These are phyloP conservation scores for Juglanconis sp. DNA, from an alignment of 2,329 filamentous ascomycete genomes.

Conservation along the genomic window DNA sequence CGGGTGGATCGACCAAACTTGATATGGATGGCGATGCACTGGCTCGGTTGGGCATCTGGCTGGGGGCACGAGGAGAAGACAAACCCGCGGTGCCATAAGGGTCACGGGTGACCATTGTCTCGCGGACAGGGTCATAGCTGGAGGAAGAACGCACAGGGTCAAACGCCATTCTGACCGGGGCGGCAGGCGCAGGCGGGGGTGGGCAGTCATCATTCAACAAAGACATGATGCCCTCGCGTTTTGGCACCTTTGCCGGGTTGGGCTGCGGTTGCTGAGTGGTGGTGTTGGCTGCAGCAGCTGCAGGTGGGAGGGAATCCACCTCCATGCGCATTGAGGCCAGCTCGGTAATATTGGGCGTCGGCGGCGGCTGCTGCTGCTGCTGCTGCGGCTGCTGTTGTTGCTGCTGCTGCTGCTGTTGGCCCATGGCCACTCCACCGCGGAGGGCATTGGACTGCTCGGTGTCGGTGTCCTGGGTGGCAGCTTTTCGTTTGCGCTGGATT, in stretches of 20 bases:
- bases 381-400: background rate
- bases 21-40: conserved; percentile 89
- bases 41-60: conserved; percentile 60
- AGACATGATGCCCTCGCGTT: conserved; percentile 55
- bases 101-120: conserved; percentile 56
- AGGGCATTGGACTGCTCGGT: conserved; percentile 20
- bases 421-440: too few species aligned
- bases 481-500: conserved; percentile 54
- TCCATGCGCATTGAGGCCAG: conserved; percentile 35
- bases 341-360: conserved; percentile 37
- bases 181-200: conserved; percentile 44
- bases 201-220: conserved; percentile 54
- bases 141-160: conserved; percentile 76
- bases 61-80: conserved; percentile 48
- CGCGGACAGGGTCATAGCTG: conserved; percentile 63
- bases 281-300: conserved; percentile 18
- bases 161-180: conserved; percentile 78
- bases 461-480: conserved; percentile 30
- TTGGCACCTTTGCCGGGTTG: conserved; percentile 43
- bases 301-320: conserved; percentile 27
- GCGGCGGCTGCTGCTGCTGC: conserved; percentile 13
- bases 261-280: conserved; percentile 26
- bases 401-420: conserved; percentile 8
- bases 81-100: conserved; percentile 43
- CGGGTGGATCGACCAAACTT: conserved; percentile 74